A percentile compares a stretch with the other conserved stretches of the same genome.
Conservation (phyloP, 805 yeast genomes). For the Kluyveromyces dobzhanskii region DNA sequence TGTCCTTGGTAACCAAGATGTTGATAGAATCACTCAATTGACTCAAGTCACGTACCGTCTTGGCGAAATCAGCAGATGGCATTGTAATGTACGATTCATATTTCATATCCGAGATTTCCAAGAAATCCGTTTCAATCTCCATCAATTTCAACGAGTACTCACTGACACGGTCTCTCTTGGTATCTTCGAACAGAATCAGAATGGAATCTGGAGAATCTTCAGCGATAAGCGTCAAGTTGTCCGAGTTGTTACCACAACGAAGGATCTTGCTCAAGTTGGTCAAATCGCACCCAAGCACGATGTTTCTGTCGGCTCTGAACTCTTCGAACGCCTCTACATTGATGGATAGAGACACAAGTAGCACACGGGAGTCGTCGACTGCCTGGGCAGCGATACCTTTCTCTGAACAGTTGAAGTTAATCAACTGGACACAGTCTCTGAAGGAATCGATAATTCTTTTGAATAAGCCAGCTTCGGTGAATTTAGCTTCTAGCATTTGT, state of each 20-base stretch:
- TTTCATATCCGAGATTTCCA: conserved; percentile 89
- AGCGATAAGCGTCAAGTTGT: conserved; percentile 79
- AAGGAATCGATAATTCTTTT: conserved; percentile 90
- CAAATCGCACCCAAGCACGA: conserved; percentile 86
- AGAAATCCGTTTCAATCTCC: conserved; percentile 94
- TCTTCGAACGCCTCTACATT: conserved; percentile 84
- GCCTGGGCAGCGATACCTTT: conserved; percentile 95
- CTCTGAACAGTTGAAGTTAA: conserved; percentile 96
- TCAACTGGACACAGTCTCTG: conserved; percentile 87
- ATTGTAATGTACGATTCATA: conserved; percentile 77
- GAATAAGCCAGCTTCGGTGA: conserved; percentile 83
- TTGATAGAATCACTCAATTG: conserved; percentile 82
- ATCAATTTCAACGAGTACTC: conserved; percentile 87
- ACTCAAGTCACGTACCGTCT: conserved; percentile 79
- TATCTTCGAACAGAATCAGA: conserved; percentile 80
- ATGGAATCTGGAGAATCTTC: conserved; percentile 81
- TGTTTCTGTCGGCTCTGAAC: conserved; percentile 90
- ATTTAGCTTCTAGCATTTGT: conserved; percentile 91
- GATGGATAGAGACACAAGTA: conserved; percentile 78
- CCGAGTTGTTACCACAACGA: conserved; percentile 85
- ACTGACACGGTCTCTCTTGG: conserved; percentile 80
- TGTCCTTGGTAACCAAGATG: conserved; percentile 82
- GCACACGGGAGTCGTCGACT: conserved; percentile 93
- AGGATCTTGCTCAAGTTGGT: conserved; percentile 81
- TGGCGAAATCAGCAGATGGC: conserved; percentile 85